Evolutionary conservation across 495 filamentous ascomycete genomes (phyloP).

Genomic region (Antarctomyces pellizariae): DNA sequence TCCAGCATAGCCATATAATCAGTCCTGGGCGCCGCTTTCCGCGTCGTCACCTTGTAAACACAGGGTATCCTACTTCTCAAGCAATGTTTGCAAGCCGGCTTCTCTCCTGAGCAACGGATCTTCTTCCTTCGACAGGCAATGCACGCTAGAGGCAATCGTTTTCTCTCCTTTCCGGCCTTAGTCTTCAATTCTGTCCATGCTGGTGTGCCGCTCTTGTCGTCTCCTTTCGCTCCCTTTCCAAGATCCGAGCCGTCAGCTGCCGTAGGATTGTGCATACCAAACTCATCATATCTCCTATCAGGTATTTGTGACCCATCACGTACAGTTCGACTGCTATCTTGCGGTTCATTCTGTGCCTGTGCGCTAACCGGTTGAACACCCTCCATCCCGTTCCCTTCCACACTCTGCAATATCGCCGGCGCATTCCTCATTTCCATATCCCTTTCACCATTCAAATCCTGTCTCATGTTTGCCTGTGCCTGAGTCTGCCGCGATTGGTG

Average conservation of each 20-base stretch:
- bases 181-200: slow-evolving; percentile 95
- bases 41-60: slow-evolving; percentile 92
- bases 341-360: too few species aligned
- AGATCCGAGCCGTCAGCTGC: slow-evolving; percentile 25
- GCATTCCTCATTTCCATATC: too few species aligned
- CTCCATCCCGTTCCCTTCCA: too few species aligned
- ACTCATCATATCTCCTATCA: slow-evolving; percentile 27
- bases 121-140: slow-evolving; percentile 95
- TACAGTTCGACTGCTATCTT: too few species aligned
- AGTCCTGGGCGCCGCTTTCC: slow-evolving; percentile 86
- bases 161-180: slow-evolving; percentile 92
- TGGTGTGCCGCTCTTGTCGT: slow-evolving; percentile 34
- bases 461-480: too few species aligned
- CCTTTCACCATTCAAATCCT: too few species aligned
- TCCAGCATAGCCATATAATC: slow-evolving; percentile 99
- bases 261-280: slow-evolving; percentile 21
- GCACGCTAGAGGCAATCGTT: slow-evolving; percentile 79
- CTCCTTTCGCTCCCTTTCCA: slow-evolving; percentile 26
- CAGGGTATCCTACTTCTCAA: slow-evolving; percentile 82
- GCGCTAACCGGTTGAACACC: too few species aligned
- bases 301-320: too few species aligned
- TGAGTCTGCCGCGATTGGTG: too few species aligned
- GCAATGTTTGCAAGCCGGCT: slow-evolving; percentile 93
- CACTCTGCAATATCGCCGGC: too few species aligned
- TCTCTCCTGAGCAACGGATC: slow-evolving; percentile 93